These are phyloP conservation scores for Moesziomyces globuligerus DNA, from an alignment of 1,284 basidiomycete species.

Conservation along the genomic window DNA sequence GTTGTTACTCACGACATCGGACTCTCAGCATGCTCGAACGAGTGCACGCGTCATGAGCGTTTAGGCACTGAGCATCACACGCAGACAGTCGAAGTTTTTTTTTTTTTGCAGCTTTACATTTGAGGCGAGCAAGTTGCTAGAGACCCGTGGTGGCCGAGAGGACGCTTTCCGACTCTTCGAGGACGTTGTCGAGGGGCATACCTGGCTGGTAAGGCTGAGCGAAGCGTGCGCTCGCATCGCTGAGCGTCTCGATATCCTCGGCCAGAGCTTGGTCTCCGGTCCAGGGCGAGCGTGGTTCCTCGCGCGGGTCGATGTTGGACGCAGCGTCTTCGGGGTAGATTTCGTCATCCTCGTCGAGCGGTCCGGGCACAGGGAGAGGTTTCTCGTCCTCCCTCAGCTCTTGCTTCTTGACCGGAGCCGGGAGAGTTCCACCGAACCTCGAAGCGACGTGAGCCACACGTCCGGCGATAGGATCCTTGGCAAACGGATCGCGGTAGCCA, in stretches of 20 bases:
- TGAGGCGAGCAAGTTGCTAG: no score
- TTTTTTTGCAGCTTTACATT: no score
- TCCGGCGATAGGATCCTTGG: conserved; percentile 52
- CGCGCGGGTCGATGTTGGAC: conserved; percentile 40
- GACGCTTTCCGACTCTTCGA: conserved; percentile 57
- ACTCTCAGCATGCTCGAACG: no score
- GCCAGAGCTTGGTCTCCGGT: not conserved
- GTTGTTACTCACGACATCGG: no score
- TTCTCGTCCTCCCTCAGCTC: conserved; percentile 8
- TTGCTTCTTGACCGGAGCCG: no score
- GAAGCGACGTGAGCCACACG: conserved; percentile 53
- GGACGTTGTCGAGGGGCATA: conserved; percentile 58
- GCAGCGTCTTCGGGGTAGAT: conserved; percentile 61
- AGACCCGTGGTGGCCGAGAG: conserved; percentile 37
- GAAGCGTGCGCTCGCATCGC: conserved; percentile 8
- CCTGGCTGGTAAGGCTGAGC: conserved; percentile 58
- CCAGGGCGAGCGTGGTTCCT: not conserved
- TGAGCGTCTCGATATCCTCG: not conserved
- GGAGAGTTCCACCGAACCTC: conserved; percentile 41
- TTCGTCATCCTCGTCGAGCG: conserved; percentile 39
- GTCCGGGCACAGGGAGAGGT: not conserved
- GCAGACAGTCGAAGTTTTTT: no score
- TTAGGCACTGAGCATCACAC: no score
- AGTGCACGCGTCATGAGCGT: no score
- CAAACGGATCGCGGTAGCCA: conserved; percentile 46